Conservation (phyloP, 352 stramenopile genomes). For the Phytophthora multivora region DNA sequence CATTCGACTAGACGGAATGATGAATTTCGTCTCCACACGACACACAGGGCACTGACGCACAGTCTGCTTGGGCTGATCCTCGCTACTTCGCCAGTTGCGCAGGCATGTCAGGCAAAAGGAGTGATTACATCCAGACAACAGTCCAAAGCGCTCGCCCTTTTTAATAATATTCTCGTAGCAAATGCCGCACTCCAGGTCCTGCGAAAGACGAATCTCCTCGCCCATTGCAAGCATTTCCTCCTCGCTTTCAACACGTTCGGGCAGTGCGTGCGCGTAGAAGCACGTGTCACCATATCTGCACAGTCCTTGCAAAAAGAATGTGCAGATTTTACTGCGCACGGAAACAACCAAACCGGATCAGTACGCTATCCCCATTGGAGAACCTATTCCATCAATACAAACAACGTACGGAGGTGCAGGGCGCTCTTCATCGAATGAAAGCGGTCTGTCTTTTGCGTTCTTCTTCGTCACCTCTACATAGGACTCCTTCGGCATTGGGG, state of each 20-base stretch:
- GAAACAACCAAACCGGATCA: slow-evolving; percentile 9
- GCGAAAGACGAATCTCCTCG: slow-evolving; percentile 67
- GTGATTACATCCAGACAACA: slow-evolving; percentile 83
- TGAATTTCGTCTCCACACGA: slow-evolving; percentile 79
- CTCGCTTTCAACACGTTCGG: slow-evolving; percentile 43
- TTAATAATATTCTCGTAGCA: slow-evolving; percentile 82
- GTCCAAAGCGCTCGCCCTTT: slow-evolving; percentile 80
- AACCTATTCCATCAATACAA: not conserved
- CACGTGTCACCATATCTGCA: slow-evolving; percentile 84
- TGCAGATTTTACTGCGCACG: slow-evolving; percentile 69
- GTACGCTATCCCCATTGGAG: not conserved
- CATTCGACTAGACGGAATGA: slow-evolving; percentile 86
- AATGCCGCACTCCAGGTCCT: slow-evolving; percentile 84
- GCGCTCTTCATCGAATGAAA: slow-evolving; percentile 44
- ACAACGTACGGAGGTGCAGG: slow-evolving; percentile 65
- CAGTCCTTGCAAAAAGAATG: slow-evolving; percentile 80
- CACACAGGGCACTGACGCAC: slow-evolving; percentile 82
- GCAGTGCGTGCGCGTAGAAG: slow-evolving; percentile 79
- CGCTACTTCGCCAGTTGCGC: slow-evolving; percentile 72
- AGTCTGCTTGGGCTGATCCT: slow-evolving; percentile 76
- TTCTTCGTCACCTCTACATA: slow-evolving; percentile 62
- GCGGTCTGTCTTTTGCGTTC: slow-evolving; percentile 39
- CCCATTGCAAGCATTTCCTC: slow-evolving; percentile 58
- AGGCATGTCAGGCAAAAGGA: slow-evolving; percentile 86
- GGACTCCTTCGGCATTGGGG: slow-evolving; percentile 43